Evolutionary conservation across 768 basidiomycete species (phyloP).

Genomic region (Calocybe cyanea): DNA sequence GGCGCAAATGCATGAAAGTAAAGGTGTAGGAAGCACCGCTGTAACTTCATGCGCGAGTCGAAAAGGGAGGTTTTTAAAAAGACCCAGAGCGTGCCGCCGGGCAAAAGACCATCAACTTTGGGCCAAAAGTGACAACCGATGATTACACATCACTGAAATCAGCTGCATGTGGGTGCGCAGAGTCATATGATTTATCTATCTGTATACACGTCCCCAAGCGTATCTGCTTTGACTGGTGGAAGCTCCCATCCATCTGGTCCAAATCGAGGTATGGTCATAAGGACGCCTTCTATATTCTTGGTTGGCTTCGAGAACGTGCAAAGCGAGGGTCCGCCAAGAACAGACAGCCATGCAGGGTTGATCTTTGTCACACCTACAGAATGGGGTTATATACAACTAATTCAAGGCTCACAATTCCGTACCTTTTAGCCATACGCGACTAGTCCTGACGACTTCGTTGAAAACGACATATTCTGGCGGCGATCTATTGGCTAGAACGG

Average conservation of each 20-base stretch:
- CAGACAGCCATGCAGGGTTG: constrained; percentile 85
- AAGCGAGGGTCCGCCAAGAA: constrained; percentile 70
- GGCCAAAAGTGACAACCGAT: too few relatives aligned
- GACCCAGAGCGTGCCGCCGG: too few relatives aligned
- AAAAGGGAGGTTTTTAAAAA: too few relatives aligned
- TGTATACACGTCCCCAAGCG: too few relatives aligned
- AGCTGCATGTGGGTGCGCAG: too few relatives aligned
- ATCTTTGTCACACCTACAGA: constrained; percentile 71
- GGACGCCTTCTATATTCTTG: constrained; percentile 60
- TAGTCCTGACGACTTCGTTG: constrained; percentile 77
- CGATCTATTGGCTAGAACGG: constrained; percentile 58
- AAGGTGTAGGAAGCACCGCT: too few relatives aligned
- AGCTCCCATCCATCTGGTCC: constrained; percentile 87
- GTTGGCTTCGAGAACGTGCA: constrained; percentile 89
- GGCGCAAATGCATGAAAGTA: too few relatives aligned
- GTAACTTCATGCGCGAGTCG: too few relatives aligned
- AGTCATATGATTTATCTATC: too few relatives aligned
- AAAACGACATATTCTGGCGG: constrained; percentile 89
- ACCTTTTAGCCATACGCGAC: constrained; percentile 80
- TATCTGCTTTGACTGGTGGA: constrained; percentile 57
- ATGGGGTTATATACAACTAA: background rate
- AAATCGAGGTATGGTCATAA: constrained; percentile 81
- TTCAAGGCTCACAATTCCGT: constrained; percentile 8
- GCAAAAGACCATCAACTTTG: too few relatives aligned
- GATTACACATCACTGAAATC: too few relatives aligned